Conservation (phyloP, 441 rosid genomes). For the Aquilaria agallochum region DNA sequence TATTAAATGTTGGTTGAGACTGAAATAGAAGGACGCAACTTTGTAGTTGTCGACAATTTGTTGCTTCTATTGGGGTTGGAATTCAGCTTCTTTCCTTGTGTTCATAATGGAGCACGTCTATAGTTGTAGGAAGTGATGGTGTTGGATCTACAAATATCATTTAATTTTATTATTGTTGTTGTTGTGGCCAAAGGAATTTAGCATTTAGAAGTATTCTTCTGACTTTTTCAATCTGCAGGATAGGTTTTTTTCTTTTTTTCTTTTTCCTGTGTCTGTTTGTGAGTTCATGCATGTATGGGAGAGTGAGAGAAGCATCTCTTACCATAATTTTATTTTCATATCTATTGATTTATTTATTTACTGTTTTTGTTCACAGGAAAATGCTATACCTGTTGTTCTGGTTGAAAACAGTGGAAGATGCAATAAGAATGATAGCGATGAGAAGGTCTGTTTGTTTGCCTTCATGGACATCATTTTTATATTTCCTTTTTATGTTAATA, state of each 20-base stretch:
- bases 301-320: not conserved
- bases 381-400: conserved; percentile 37
- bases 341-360: not conserved
- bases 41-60: too few species aligned
- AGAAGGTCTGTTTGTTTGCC: conserved; percentile 33
- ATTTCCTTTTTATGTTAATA: not conserved
- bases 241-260: not conserved
- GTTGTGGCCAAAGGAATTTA: not conserved
- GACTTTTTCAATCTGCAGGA: not conserved
- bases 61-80: too few species aligned
- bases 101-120: too few species aligned
- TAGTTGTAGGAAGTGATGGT: too few species aligned
- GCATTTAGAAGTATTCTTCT: not conserved
- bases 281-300: too few species aligned
- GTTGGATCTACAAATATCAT: too few species aligned
- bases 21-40: too few species aligned
- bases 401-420: conserved; percentile 59
- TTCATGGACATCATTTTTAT: not conserved
- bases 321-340: not conserved
- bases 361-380: conserved; percentile 19
- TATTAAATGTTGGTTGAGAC: too few species aligned
- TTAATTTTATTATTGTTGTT: too few species aligned
- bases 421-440: conserved; percentile 42
- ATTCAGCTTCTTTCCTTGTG: too few species aligned
- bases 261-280: not conserved